Evolutionary conservation across 169 alveolate species (phyloP).

Genomic region (Eimeria sp.): DNA sequence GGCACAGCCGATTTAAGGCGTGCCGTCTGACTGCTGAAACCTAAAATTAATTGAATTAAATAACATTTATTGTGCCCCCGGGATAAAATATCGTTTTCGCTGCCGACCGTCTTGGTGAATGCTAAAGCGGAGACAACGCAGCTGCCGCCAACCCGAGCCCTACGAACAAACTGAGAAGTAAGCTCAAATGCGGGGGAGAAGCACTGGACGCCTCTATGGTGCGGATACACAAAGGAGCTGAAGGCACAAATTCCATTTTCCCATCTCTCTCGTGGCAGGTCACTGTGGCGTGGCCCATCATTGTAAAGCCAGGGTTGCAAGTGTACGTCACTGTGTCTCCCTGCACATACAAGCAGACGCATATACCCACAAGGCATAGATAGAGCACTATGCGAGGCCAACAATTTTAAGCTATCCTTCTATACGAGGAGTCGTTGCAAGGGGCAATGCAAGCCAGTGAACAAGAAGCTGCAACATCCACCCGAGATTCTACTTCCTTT

Average conservation of each 20-base stretch:
- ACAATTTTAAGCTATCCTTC: too few relatives aligned
- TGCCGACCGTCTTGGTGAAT: not conserved
- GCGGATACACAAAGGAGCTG: conserved; percentile 49
- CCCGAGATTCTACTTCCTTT: not conserved
- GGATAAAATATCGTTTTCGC: not conserved
- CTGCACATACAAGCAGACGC: conserved; percentile 2
- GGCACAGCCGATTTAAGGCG: not conserved
- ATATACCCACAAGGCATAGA: not conserved
- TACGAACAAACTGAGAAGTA: not conserved
- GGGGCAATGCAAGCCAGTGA: not conserved
- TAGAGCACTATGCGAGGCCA: too few relatives aligned
- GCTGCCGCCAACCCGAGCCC: not conserved
- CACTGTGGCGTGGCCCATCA: conserved; percentile 64
- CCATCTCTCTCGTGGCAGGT: conserved; percentile 77
- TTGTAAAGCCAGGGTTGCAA: conserved; percentile 70
- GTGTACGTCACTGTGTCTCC: conserved; percentile 79
- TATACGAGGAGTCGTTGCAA: not conserved
- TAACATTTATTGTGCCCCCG: not conserved
- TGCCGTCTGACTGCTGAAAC: not conserved
- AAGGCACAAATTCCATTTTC: conserved; percentile 68
- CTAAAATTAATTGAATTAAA: not conserved
- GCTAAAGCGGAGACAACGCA: not conserved
- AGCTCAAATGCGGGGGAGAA: not conserved
- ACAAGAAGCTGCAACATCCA: not conserved
- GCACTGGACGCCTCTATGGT: not conserved